Percentiles rank a stretch among this genome's conserved stretches.
These are phyloP conservation scores for Dipteronia sinensis DNA, from an alignment of 345 rosid species.

Conservation along the genomic window DNA sequence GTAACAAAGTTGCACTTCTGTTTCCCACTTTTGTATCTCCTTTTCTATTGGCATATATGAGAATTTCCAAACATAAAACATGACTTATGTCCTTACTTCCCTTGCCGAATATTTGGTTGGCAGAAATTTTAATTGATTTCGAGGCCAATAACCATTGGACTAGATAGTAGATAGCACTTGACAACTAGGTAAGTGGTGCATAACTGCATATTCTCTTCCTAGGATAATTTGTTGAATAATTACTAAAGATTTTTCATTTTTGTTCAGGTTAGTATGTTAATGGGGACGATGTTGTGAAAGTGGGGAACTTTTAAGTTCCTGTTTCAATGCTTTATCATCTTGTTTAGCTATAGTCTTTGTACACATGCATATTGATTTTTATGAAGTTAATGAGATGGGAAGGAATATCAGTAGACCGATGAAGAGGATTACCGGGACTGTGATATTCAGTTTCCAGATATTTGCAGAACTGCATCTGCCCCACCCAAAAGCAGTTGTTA, in stretches of 20 bases:
- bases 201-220: neutral
- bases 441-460: too few relatives aligned
- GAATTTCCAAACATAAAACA: neutral
- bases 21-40: neutral
- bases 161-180: too few relatives aligned
- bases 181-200: neutral
- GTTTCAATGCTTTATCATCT: neutral
- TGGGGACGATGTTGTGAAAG: neutral
- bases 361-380: neutral
- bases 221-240: neutral
- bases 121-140: too few relatives aligned
- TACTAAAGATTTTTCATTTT: neutral
- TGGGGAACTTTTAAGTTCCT: neutral
- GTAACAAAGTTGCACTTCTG: neutral
- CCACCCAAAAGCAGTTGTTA: too few relatives aligned
- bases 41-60: neutral
- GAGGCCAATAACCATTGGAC: neutral
- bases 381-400: neutral
- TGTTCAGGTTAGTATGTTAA: neutral
- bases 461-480: too few relatives aligned
- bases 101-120: neutral
- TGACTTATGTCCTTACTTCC: neutral
- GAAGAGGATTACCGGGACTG: too few relatives aligned
- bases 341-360: neutral
- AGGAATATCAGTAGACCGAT: neutral